Base-by-base conservation (phyloP, 2,329 filamentous ascomycete genomes). In the Chaetoscypha palmicola region DNA sequence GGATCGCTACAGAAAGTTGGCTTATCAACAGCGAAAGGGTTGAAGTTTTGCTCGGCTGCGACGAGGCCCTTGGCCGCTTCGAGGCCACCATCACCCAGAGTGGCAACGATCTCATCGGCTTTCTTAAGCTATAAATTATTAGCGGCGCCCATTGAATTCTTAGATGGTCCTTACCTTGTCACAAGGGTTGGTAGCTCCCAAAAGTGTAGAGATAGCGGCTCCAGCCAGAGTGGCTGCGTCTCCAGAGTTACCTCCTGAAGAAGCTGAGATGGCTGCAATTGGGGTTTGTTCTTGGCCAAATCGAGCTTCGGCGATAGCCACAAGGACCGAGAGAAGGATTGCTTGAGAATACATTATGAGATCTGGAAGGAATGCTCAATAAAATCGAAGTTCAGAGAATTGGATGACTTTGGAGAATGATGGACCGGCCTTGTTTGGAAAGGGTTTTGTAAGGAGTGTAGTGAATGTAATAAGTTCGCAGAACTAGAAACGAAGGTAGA, bases 31-130 rank as follows among this genome's bases (percentile, higher is more conserved):
- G 64, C 74, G 52, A 79, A 83, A 40, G 78, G 79, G 68, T 85
- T 85, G 68, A 83, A 83, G 72, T 86, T 85, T 64, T 83, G 79
- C 69, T 84, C 81, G 3, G 81, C 80, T 20, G 75, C 73, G 11
- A 84, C 80, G 28, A 84, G 70, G 12, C 72, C 73, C 46, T 72
- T 72, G 14, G 81, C 81, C 16, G 77, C 81, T 11, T 72, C 69
- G 46, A 85, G 68, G 51, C 80, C 78, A 48, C 71, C 66, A n/a
- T 70, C 64, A 41, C 81, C 81, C 24, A 83, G 77, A 41, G 75
- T 64, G 7, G 70, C 57, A 49, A 84, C 70, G 58, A 86, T 81
- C 56, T 78, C 60, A 58, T 85, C 81, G 50, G 79, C 81, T 35
- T 79, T 75, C 17, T 64, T 63, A 53, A 85, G 77, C 72, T 78